A percentile compares a stretch with the other conserved stretches of the same genome.
Evolutionary conservation across 2,329 filamentous ascomycete species (phyloP).

Genomic region (Domatiomyces globalis): DNA sequence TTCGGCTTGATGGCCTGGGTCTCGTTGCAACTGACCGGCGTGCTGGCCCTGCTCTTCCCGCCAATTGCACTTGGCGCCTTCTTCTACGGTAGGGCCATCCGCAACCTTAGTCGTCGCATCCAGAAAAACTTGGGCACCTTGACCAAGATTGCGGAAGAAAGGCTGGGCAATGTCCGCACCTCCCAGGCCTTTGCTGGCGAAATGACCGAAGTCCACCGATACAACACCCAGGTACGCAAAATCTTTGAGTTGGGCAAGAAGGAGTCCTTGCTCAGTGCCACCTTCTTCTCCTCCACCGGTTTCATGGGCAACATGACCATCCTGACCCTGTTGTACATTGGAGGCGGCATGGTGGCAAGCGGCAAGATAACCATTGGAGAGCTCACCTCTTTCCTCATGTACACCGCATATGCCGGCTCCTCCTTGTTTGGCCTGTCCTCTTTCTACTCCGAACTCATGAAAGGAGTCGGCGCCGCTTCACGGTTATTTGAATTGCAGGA

Average conservation of each 20-base stretch:
- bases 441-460: conserved; percentile 98
- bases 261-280: conserved; percentile 77
- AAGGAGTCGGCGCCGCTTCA: conserved; percentile 92
- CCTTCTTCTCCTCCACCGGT: conserved; percentile 76
- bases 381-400: conserved; percentile 95
- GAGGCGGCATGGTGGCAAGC: conserved; percentile 74
- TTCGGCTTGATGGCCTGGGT: conserved; percentile 93
- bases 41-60: conserved; percentile 75
- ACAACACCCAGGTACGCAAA: conserved; percentile 80
- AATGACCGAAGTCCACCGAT: conserved; percentile 74
- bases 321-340: conserved; percentile 74
- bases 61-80: conserved; percentile 83
- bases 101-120: conserved; percentile 79
- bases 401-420: conserved; percentile 72
- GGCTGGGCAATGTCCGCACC: conserved; percentile 91
- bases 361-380: conserved; percentile 84
- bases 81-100: conserved; percentile 76
- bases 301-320: conserved; percentile 96
- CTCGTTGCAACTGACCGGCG: conserved; percentile 74
- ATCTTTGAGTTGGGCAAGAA: conserved; percentile 80
- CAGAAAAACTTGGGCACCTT: conserved; percentile 86
- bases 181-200: conserved; percentile 94
- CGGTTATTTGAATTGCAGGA: conserved; percentile 93
- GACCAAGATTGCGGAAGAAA: conserved; percentile 94
- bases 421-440: conserved; percentile 87